Base-by-base conservation (phyloP, 352 stramenopile genomes). In the Phytophthora meadii region DNA sequence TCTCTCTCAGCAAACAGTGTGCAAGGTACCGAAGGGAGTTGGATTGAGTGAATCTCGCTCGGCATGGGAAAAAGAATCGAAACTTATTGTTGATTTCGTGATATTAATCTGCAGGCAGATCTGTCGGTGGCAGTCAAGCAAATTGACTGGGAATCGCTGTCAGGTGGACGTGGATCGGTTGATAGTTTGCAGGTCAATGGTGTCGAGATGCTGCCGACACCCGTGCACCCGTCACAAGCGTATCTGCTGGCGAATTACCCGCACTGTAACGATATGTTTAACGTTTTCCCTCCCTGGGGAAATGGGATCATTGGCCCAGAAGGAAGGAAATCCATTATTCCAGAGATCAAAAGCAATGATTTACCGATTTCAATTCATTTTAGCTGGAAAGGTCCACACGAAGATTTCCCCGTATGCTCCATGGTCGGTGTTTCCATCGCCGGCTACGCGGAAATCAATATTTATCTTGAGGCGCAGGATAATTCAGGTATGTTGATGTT, bases 241-340 rank as follows among this genome's bases (percentile, higher is more conserved):
- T 95, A 95, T 59, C 32, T 81, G 14, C 46, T 79, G 14, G 54
- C 71, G 44, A 89, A 95, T 60, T 95, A 95, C 52, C 87, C 87
- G 32, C 85, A 95, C 51, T 95, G 87, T 62, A 84, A 91, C 57
- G 87, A 95, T 56, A 89, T 93, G 80, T 95, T 84, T 60, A 92
- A 89, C 48, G 72, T 95, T 42, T 89, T 95, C 17, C 82, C 87
- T 30, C 87, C 87, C 2, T 90, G 77, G 53, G 82, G 81, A 14
- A 95, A 95, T 67, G 84, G 82, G 12, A 81, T 92, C 34, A 79
- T 93, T 60, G 81, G 82, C 15, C 69, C 70, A 12, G 70, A 72
- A 41, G 84, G 77, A 46, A 81, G 81, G 36, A 79, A 80, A 27
- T 93, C 87, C 5, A 91, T 95, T 49, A 78, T 87, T 17, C 49